A percentile compares a stretch with the other conserved stretches of the same genome.
phyloP scores from a whole-genome alignment of 2,329 filamentous ascomycete species.

The Colletotrichum tamarilloi region DNA sequence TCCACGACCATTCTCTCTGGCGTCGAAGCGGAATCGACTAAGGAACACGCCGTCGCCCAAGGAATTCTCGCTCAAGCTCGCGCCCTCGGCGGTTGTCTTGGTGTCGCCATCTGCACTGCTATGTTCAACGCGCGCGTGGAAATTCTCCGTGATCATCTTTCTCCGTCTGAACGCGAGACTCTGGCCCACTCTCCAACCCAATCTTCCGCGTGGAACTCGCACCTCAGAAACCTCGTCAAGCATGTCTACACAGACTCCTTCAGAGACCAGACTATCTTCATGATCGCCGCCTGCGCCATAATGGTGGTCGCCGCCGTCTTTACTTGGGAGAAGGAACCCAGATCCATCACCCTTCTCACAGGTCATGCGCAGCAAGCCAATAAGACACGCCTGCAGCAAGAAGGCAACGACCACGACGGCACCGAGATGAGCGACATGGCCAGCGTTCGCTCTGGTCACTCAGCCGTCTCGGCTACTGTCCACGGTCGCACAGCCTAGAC shows the following conservation, averaged over 20 bases:
- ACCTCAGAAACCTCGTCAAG: constrained; percentile 49
- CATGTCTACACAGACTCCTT: constrained; percentile 59
- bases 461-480: neutral
- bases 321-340: constrained; percentile 55
- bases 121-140: constrained; percentile 63
- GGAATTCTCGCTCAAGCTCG: constrained; percentile 70
- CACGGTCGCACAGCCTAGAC: neutral
- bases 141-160: constrained; percentile 50
- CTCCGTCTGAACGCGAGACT: constrained; percentile 49
- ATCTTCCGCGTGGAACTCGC: constrained; percentile 46
- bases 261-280: constrained; percentile 56
- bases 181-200: constrained; percentile 58
- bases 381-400: constrained; percentile 19
- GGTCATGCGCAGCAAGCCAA: constrained; percentile 20
- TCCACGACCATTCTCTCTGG: constrained; percentile 68
- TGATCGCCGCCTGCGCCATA: constrained; percentile 55
- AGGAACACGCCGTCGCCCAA: constrained; percentile 67
- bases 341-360: constrained; percentile 41
- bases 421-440: constrained; percentile 30
- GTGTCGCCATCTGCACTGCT: constrained; percentile 68
- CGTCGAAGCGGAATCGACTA: constrained; percentile 58
- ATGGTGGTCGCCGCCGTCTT: constrained; percentile 58
- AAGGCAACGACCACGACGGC: constrained; percentile 10
- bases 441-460: constrained; percentile 22
- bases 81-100: constrained; percentile 69